Percentiles rank a stretch among this genome's conserved stretches.
Evolutionary conservation across 257 asterid species (phyloP).

Genomic region (Buddleja alternifolia): DNA sequence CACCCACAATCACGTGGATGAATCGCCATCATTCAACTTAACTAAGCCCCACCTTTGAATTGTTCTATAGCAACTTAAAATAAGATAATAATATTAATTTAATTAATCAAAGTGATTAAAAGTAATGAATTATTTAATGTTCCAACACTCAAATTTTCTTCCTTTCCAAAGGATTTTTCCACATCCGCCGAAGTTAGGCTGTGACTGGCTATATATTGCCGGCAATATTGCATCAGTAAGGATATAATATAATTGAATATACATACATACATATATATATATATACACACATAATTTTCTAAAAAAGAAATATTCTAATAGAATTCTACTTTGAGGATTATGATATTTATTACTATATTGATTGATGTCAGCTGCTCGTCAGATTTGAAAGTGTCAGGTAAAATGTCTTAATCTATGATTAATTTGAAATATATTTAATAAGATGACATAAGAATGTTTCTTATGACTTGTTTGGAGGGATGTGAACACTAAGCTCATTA

Average conservation of each 20-base stretch:
- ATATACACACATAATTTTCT: not conserved
- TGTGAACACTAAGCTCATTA: constrained; percentile 4
- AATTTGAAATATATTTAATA: not conserved
- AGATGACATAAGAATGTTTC: constrained; percentile 18
- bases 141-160: constrained; percentile 24
- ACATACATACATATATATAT: too few relatives aligned
- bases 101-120: constrained; percentile 26
- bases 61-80: constrained; percentile 28
- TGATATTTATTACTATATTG: constrained; percentile 1
- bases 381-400: constrained; percentile 32
- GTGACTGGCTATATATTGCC: constrained; percentile 21
- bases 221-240: constrained; percentile 24
- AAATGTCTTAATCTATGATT: constrained; percentile 40
- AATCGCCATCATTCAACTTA: constrained; percentile 29
- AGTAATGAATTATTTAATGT: constrained; percentile 10
- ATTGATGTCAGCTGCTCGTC: constrained; percentile 24
- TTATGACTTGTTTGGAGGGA: constrained; percentile 14
- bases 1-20: constrained; percentile 44
- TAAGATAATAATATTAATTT: too few relatives aligned
- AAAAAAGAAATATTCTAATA: not conserved
- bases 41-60: constrained; percentile 38
- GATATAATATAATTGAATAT: too few relatives aligned
- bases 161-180: constrained; percentile 15
- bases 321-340: constrained; percentile 26
- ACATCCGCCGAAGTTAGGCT: constrained; percentile 23